These are phyloP conservation scores for Paraurostyla sp. DNA, from an alignment of 73 alveolate species.

Conservation along the genomic window DNA sequence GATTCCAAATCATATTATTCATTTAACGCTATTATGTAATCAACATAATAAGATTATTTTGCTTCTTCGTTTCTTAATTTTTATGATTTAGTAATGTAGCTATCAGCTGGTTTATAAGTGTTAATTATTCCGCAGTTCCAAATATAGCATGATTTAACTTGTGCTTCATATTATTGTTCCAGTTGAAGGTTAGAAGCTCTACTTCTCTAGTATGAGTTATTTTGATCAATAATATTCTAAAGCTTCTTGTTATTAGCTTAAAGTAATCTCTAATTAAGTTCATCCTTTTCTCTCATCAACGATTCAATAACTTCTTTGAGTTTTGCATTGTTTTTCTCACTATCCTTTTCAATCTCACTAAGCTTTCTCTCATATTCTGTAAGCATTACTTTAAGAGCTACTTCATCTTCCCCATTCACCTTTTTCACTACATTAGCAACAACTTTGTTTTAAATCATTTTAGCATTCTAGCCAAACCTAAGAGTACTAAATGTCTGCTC, in stretches of 20 bases:
- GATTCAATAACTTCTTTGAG: slow-evolving; percentile 30
- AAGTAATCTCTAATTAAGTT: slow-evolving; percentile 38
- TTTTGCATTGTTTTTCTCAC: neutral
- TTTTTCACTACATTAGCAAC: slow-evolving; percentile 70
- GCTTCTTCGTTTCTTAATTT: neutral
- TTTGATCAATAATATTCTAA: neutral
- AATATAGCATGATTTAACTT: neutral
- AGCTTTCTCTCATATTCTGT: slow-evolving; percentile 68
- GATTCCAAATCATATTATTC: neutral
- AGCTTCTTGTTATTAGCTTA: slow-evolving; percentile 52
- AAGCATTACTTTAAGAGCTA: slow-evolving; percentile 58
- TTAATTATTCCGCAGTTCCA: slow-evolving; percentile 39
- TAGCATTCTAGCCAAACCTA: slow-evolving; percentile 97
- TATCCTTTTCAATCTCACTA: slow-evolving; percentile 68
- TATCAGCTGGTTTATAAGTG: slow-evolving; percentile 2
- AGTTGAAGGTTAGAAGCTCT: neutral
- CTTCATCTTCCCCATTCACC: slow-evolving; percentile 72
- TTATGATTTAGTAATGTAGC: neutral
- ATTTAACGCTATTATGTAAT: neutral
- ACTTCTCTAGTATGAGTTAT: neutral
- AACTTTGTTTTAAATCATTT: slow-evolving; percentile 94
- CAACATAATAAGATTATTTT: neutral
- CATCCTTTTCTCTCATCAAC: slow-evolving; percentile 43
- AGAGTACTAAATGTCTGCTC: slow-evolving; percentile 90
- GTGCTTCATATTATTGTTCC: neutral